Evolutionary conservation across 805 yeast genomes (phyloP), one percentile per base, ranked within the genome.

Genomic region (Candida pseudoglaebosa): DNA sequence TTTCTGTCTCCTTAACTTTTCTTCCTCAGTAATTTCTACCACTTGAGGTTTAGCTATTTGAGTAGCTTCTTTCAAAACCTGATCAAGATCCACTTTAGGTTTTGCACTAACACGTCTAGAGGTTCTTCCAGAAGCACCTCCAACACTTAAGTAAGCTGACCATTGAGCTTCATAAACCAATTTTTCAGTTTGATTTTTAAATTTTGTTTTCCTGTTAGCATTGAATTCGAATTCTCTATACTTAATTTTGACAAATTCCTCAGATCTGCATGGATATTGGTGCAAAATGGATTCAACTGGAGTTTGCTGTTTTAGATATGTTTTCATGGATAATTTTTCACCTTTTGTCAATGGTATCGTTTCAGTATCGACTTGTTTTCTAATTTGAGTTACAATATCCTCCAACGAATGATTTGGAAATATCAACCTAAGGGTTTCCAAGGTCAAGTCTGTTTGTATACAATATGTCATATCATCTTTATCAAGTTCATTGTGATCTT

Each of bases 151-250:
- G 28, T 60, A 53, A 1, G 56, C 36, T 32, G 54, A 57, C 73
- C 73, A 67, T 38, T 62, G 55, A 0, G 72, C 70, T 37, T 63
- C 69, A 41, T 66, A 67, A 6, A 63, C 44, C 18, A 68, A 54
- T 20, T 59, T 45, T 26, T 65, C 71, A n/a, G 52, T 46, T 4
- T 43, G 36, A 29, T 46, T 57, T 28, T 56, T 53, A 38, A 64
- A 65, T 19, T 47, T 52, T 9, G 54, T 53, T 42, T 49, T 53
- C 36, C 72, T 45, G 12, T 44, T 48, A 10, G 51, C 53, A 26
- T 52, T 61, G 36, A 48, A 50, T 44, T 55, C 57, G 20, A 52
- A 39, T 29, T 55, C 58, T 15, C 51, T 50, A 22, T 49, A 43
- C 41, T 53, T 55, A 3, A 39, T 44, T 5, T 46, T 51, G 15